These are phyloP conservation scores for Pleurotus ostreatus DNA, from an alignment of 768 basidiomycete genomes.

Conservation along the genomic window DNA sequence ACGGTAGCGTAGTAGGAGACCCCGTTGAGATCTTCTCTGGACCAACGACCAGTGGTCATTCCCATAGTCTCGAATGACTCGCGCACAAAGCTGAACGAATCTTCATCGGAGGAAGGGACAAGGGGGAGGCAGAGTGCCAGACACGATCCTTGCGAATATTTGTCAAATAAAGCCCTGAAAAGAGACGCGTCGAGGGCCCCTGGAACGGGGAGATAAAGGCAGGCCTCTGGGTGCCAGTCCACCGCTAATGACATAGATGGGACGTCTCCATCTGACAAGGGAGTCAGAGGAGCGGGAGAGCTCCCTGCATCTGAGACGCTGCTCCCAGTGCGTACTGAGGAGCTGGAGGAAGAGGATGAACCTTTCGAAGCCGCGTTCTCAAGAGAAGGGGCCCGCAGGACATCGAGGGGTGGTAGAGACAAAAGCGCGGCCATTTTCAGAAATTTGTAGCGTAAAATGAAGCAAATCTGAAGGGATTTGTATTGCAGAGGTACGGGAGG, in stretches of 20 bases:
- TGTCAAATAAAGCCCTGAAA: slow-evolving; percentile 27
- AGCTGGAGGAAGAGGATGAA: slow-evolving; percentile 28
- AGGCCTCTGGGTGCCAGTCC: not conserved
- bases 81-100: slow-evolving; percentile 12
- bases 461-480: not conserved
- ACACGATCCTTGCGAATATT: slow-evolving; percentile 24
- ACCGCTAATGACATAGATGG: slow-evolving; percentile 6
- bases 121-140: slow-evolving; percentile 29
- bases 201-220: not conserved
- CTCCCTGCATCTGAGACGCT: slow-evolving; percentile 29
- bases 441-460: slow-evolving; percentile 1
- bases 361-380: slow-evolving; percentile 13
- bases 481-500: not conserved
- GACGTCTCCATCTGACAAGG: slow-evolving; percentile 22
- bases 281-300: slow-evolving; percentile 11
- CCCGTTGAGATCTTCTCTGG: not conserved
- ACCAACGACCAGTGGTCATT: not conserved
- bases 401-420: slow-evolving; percentile 7
- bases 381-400: not conserved
- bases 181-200: slow-evolving; percentile 13
- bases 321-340: slow-evolving; percentile 30
- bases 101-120: not conserved
- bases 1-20: not conserved
- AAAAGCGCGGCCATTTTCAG: slow-evolving; percentile 9
- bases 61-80: slow-evolving; percentile 1